These are phyloP conservation scores for Tubosaeta brunneosetosa DNA, from an alignment of 768 basidiomycete genomes.

Conservation along the genomic window DNA sequence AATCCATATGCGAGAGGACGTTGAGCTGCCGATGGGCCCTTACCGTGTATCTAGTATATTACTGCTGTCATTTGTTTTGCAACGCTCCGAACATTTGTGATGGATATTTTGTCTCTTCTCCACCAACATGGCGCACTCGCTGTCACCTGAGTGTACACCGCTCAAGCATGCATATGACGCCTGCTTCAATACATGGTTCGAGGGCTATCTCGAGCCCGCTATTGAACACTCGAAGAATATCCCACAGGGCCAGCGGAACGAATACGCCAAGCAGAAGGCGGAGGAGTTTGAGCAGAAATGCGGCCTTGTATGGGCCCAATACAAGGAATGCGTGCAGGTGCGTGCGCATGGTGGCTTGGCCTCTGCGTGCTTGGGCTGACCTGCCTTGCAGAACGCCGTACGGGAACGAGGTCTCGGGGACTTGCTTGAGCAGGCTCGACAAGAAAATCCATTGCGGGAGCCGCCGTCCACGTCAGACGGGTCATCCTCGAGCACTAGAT, in stretches of 20 bases:
- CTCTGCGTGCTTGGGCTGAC: not conserved
- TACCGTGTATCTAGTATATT: slow-evolving; percentile 13
- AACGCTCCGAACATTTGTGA: slow-evolving; percentile 3
- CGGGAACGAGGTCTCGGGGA: slow-evolving; percentile 72
- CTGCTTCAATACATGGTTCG: slow-evolving; percentile 98
- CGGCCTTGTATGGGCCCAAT: slow-evolving; percentile 76
- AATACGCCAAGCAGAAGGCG: slow-evolving; percentile 72
- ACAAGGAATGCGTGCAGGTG: slow-evolving; percentile 81
- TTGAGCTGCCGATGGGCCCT: slow-evolving; percentile 8
- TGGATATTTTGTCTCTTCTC: not conserved
- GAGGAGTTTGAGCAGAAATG: slow-evolving; percentile 86
- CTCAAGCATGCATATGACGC: slow-evolving; percentile 87
- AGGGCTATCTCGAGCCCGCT: slow-evolving; percentile 89
- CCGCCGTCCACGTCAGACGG: slow-evolving; percentile 35
- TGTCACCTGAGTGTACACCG: slow-evolving; percentile 81
- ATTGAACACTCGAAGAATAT: slow-evolving; percentile 40
- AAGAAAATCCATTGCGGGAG: slow-evolving; percentile 71
- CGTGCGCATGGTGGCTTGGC: slow-evolving; percentile 20
- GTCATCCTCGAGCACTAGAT: slow-evolving; percentile 12
- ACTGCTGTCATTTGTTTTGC: slow-evolving; percentile 3
- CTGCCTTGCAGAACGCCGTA: slow-evolving; percentile 59
- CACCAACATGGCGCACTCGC: slow-evolving; percentile 65
- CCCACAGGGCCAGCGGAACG: slow-evolving; percentile 44
- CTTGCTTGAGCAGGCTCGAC: slow-evolving; percentile 72
- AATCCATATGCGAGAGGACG: slow-evolving; percentile 25